Conservation (phyloP, 345 rosid genomes). For the Brassica rapa region DNA sequence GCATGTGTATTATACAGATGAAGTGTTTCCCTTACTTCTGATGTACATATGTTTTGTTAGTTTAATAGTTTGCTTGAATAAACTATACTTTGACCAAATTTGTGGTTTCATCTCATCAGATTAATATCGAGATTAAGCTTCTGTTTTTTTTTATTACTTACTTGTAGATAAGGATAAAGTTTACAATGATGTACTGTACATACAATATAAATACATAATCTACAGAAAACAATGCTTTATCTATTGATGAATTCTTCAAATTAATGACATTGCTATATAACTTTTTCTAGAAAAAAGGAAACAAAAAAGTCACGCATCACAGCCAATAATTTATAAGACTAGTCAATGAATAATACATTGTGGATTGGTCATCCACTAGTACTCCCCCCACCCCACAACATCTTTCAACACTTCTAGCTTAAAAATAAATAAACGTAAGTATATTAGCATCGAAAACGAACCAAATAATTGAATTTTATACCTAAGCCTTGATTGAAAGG, state of each 20-base stretch:
- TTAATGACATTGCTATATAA: background rate
- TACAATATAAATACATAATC: background rate
- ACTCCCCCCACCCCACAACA: background rate
- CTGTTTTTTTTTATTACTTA: background rate
- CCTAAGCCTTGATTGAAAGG: constrained; percentile 3
- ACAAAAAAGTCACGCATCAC: background rate
- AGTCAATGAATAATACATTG: background rate
- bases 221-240: background rate
- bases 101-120: background rate
- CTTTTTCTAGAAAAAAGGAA: background rate
- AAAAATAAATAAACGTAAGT: background rate
- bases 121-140: background rate
- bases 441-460: background rate
- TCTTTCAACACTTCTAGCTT: background rate
- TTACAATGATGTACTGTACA: background rate
- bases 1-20: no score
- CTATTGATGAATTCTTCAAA: background rate
- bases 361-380: background rate
- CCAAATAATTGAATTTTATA: background rate
- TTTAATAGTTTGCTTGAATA: background rate
- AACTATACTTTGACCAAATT: background rate
- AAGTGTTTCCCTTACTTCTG: no score
- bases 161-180: background rate
- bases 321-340: background rate
- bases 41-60: background rate